Evolutionary conservation across 78 protist genomes (phyloP), one percentile per base, ranked within the genome.

Genomic region (Dictyostelium firmibasis): DNA sequence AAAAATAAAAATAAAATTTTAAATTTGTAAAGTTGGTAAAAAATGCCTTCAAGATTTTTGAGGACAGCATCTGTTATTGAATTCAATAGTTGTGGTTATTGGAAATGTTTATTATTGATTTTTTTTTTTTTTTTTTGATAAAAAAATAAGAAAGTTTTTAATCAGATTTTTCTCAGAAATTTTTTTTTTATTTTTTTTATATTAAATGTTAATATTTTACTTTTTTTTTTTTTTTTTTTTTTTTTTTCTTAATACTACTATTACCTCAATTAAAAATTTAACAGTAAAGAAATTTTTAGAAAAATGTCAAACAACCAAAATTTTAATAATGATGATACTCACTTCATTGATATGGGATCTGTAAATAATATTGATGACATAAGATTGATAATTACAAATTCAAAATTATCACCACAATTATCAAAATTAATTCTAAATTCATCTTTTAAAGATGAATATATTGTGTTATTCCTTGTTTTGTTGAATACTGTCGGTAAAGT

Each of bases 281-380:
- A 50, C 14, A 50, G 60, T 50, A 14, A 50, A 50, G 13, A 50
- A 4, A 16, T 50, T 50, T 50, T 4, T 1, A 16, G 16, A 16
- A 57, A 57, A 57, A 57, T 57, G 67, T 13, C 67, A 57, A 20
- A 57, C 25, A 57, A 57, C 67, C 67, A 57, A 20, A 20, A 20
- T 57, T 57, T 57, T 14, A 57, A 57, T 6, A 57, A 57, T 20
- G 67, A 57, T 20, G 67, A 57, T 57, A 27, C 27, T 57, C 67
- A 72, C 29, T 23, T 35, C 16, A 35, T 25, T 44, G 74, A 72
- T 74, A 76, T 31, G 38, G 60, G 35, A 7, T 23, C 57, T 60
- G 38, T 86, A 9, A 74, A 86, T 57, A 76, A 81, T 76, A 44
- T 86, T 0, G 85, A 86, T 35, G 92, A 86, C 60, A 86, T 86